A percentile compares a stretch with the other conserved stretches of the same genome.
Evolutionary conservation across 805 yeast genomes (phyloP).

Genomic region (Schizosaccharomyces japonicus): DNA sequence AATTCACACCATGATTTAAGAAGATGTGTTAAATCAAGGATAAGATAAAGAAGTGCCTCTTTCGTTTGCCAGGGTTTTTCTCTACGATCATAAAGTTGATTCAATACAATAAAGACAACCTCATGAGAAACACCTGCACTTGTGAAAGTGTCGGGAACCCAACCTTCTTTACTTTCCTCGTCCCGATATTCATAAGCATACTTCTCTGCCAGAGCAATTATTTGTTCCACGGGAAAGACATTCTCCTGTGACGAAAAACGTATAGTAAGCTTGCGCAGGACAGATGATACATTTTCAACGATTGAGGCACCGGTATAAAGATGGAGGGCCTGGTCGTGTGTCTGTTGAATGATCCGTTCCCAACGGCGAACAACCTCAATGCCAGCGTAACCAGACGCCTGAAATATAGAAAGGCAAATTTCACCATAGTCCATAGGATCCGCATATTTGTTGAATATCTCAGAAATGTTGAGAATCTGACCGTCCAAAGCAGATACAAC

Average conservation of each 20-base stretch:
- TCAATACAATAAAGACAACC: conserved; percentile 13
- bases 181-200: conserved; percentile 24
- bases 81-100: conserved; percentile 14
- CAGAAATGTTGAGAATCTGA: conserved; percentile 46
- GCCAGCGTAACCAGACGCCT: conserved; percentile 47
- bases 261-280: conserved; percentile 30
- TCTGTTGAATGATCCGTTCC: conserved; percentile 14
- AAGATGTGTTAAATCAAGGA: not conserved
- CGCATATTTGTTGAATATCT: conserved; percentile 62
- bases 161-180: conserved; percentile 19
- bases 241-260: conserved; percentile 43
- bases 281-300: conserved; percentile 19
- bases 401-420: conserved; percentile 52
- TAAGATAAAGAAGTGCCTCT: not conserved
- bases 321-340: conserved; percentile 37
- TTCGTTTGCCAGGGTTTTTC: conserved; percentile 13
- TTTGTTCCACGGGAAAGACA: conserved; percentile 54
- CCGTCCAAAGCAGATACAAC: conserved; percentile 32
- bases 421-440: conserved; percentile 75
- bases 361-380: conserved; percentile 2
- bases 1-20: not conserved
- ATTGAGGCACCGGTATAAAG: conserved; percentile 14
- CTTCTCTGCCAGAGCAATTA: conserved; percentile 41
- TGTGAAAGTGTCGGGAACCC: conserved; percentile 19
- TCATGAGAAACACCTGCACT: conserved; percentile 16